A percentile compares a stretch with the other conserved stretches of the same genome.
Conservation (phyloP, 257 asterid genomes). For the Voacanga thouarsii region DNA sequence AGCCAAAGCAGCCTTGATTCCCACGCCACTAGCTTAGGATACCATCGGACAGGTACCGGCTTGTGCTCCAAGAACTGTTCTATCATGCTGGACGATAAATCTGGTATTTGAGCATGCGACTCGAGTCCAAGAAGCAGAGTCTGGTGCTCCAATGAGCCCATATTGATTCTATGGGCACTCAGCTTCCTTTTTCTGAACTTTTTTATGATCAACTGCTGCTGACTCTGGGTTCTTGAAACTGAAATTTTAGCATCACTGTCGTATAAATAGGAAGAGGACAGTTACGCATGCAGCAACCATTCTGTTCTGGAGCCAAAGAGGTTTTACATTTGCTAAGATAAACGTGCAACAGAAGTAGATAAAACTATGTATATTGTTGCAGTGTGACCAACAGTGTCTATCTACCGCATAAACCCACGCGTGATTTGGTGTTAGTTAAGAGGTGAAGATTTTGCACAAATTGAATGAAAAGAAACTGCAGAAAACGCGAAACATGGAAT, state of each 20-base stretch:
- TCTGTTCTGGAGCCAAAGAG: not conserved
- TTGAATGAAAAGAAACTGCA: too few relatives aligned
- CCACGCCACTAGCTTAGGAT: constrained; percentile 27
- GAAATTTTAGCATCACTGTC: not conserved
- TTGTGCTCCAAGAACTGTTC: constrained; percentile 23
- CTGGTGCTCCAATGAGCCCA: constrained; percentile 20
- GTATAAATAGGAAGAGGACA: not conserved
- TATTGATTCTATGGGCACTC: not conserved
- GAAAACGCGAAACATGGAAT: too few relatives aligned
- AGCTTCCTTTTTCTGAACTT: not conserved
- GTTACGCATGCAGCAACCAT: not conserved
- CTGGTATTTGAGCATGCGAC: constrained; percentile 9
- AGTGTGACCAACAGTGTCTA: not conserved
- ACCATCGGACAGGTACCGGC: constrained; percentile 18
- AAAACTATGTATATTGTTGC: not conserved
- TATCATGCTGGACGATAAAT: constrained; percentile 15
- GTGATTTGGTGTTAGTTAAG: not conserved
- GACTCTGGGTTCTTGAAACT: not conserved
- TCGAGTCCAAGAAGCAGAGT: constrained; percentile 20
- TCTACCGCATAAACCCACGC: not conserved
- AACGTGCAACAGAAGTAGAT: not conserved
- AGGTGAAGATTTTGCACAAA: too few relatives aligned
- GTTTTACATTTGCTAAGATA: not conserved
- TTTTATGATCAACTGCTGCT: too few relatives aligned
- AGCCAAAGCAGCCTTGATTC: constrained; percentile 33